These are phyloP conservation scores for Pholiota adiposa DNA, from an alignment of 1,284 basidiomycete genomes.

Conservation along the genomic window DNA sequence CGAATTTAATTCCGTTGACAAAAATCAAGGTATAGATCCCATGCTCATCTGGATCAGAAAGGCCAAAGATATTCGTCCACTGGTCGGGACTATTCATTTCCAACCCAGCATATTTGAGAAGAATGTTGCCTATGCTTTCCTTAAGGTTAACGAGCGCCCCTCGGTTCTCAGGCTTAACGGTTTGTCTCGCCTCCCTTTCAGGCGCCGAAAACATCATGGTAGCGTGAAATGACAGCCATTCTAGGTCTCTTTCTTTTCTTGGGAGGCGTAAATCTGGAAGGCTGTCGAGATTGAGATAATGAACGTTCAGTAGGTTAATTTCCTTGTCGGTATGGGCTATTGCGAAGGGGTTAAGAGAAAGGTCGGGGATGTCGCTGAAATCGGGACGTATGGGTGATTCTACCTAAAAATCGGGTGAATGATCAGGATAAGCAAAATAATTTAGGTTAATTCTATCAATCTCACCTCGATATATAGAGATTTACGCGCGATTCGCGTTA, in stretches of 20 bases:
- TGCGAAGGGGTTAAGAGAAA: constrained; percentile 38
- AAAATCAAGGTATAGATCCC: constrained; percentile 42
- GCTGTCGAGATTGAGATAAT: constrained; percentile 38
- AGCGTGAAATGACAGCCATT: constrained; percentile 28
- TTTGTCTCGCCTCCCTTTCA: constrained; percentile 15
- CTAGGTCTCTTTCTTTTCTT: constrained; percentile 5
- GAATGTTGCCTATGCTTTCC: constrained; percentile 18
- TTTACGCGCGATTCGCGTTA: constrained; percentile 52
- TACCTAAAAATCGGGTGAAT: constrained; percentile 25
- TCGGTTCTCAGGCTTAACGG: neutral
- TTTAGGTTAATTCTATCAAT: neutral
- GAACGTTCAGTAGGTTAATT: constrained; percentile 40
- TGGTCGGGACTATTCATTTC: neutral
- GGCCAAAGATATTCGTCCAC: constrained; percentile 27
- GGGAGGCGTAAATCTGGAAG: constrained; percentile 33
- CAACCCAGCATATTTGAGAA: constrained; percentile 15
- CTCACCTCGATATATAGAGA: constrained; percentile 59
- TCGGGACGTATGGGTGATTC: constrained; percentile 28
- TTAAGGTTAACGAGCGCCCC: constrained; percentile 20
- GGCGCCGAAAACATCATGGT: constrained; percentile 21
- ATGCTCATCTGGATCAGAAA: constrained; percentile 27
- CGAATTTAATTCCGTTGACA: constrained; percentile 45
- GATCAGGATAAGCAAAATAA: neutral
- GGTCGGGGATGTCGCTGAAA: constrained; percentile 15
- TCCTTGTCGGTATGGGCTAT: constrained; percentile 22